Percentiles rank a stretch among this genome's conserved stretches.
Evolutionary conservation across 441 rosid genomes (phyloP).

Genomic region (Pelargonium hybrid): DNA sequence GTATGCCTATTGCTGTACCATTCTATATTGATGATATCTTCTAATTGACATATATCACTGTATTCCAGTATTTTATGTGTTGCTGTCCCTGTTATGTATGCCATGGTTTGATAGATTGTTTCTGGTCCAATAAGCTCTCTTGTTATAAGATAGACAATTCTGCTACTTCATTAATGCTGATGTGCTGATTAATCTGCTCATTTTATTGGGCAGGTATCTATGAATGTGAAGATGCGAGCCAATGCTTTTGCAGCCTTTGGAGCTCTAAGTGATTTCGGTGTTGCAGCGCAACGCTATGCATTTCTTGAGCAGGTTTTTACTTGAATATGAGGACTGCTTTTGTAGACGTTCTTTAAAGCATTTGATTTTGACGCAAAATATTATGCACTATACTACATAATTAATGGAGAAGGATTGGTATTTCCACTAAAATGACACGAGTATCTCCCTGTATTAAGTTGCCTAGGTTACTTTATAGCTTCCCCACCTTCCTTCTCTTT

Average conservation of each 20-base stretch:
- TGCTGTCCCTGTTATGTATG: not conserved
- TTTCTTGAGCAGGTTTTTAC: slow-evolving; percentile 78
- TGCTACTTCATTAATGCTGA: slow-evolving; percentile 11
- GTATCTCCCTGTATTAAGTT: too few relatives aligned
- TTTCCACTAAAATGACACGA: too few relatives aligned
- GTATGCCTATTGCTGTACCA: not conserved
- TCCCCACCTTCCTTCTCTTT: too few relatives aligned
- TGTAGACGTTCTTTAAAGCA: too few relatives aligned
- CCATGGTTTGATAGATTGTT: slow-evolving; percentile 11
- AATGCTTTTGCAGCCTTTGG: slow-evolving; percentile 91
- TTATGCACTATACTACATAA: too few relatives aligned
- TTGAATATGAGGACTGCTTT: too few relatives aligned
- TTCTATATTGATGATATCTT: slow-evolving; percentile 1
- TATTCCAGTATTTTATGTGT: not conserved
- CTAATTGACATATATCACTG: not conserved
- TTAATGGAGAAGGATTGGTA: too few relatives aligned
- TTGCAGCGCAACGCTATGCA: slow-evolving; percentile 54
- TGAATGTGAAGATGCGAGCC: slow-evolving; percentile 79
- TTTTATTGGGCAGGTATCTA: slow-evolving; percentile 43
- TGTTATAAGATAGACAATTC: not conserved
- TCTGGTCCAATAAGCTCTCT: not conserved
- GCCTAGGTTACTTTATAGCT: too few relatives aligned
- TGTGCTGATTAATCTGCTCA: not conserved
- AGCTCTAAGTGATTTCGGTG: slow-evolving; percentile 63
- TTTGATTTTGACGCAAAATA: too few relatives aligned